A percentile compares a stretch with the other conserved stretches of the same genome.
Evolutionary conservation across 2,329 filamentous ascomycete species (phyloP).

Genomic region (Fusarium pseudonygamai): DNA sequence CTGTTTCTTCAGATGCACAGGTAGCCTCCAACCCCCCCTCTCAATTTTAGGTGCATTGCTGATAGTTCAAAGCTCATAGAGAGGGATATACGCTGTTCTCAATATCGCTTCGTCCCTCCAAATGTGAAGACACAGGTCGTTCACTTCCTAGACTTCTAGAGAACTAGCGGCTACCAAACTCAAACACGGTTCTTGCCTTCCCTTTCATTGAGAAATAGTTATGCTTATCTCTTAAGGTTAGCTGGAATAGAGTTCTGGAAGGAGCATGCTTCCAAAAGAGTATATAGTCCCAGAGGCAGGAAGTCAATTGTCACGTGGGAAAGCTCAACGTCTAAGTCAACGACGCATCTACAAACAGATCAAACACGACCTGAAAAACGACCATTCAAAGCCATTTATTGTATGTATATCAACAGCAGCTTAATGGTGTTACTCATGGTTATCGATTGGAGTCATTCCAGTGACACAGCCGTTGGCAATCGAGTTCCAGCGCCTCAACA

Average conservation of each 20-base stretch:
- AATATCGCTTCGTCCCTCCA: background rate
- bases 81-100: background rate
- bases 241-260: background rate
- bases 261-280: no score
- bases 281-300: background rate
- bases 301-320: background rate
- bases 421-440: accelerated
- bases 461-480: no score
- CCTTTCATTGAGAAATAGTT: accelerated
- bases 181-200: background rate
- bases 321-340: background rate
- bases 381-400: background rate
- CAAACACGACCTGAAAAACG: background rate
- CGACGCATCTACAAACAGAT: background rate
- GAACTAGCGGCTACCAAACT: accelerated
- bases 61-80: background rate
- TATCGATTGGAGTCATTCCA: background rate
- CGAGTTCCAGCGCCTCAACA: background rate
- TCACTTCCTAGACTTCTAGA: background rate
- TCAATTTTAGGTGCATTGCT: accelerated
- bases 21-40: background rate
- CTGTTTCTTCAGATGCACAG: background rate
- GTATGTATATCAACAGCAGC: accelerated
- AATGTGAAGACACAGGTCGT: background rate
- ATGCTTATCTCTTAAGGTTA: background rate